These are phyloP conservation scores for Cystofilobasidium bisporidii DNA, from an alignment of 768 basidiomycete species.

Conservation along the genomic window DNA sequence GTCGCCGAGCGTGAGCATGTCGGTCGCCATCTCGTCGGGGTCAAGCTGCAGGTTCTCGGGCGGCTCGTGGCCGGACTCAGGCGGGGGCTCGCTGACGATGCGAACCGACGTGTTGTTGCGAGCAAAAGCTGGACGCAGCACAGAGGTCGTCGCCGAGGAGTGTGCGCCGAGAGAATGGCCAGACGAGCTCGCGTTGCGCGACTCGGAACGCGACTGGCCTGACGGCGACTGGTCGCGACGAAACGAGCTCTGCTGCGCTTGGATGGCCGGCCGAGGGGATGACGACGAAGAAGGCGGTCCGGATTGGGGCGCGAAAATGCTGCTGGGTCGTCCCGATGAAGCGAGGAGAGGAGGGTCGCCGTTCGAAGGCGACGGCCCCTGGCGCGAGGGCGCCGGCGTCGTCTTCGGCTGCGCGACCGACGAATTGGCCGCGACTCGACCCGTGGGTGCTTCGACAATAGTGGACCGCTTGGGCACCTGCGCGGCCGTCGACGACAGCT, in stretches of 20 bases:
- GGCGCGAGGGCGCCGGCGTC: not conserved
- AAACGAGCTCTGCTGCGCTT: constrained; percentile 37
- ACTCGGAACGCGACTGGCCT: constrained; percentile 34
- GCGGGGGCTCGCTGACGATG: constrained; percentile 62
- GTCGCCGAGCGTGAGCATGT: constrained; percentile 85
- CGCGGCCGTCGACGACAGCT: constrained; percentile 77
- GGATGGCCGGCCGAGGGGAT: constrained; percentile 24
- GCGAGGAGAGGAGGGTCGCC: not conserved
- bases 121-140: constrained; percentile 58
- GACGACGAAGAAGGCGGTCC: constrained; percentile 13
- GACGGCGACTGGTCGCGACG: constrained; percentile 32
- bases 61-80: constrained; percentile 22
- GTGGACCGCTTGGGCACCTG: constrained; percentile 86
- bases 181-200: constrained; percentile 18
- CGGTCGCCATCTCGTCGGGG: constrained; percentile 46
- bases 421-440: constrained; percentile 65
- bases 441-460: constrained; percentile 87
- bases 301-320: constrained; percentile 4
- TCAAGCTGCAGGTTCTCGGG: constrained; percentile 29
- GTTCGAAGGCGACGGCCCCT: not conserved
- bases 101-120: constrained; percentile 76
- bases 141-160: constrained; percentile 35
- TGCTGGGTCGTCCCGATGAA: not conserved
- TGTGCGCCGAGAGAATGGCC: not conserved
- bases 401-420: constrained; percentile 2